These are phyloP conservation scores for Cystobasidium ongulense DNA, from an alignment of 768 basidiomycete species.

Conservation along the genomic window DNA sequence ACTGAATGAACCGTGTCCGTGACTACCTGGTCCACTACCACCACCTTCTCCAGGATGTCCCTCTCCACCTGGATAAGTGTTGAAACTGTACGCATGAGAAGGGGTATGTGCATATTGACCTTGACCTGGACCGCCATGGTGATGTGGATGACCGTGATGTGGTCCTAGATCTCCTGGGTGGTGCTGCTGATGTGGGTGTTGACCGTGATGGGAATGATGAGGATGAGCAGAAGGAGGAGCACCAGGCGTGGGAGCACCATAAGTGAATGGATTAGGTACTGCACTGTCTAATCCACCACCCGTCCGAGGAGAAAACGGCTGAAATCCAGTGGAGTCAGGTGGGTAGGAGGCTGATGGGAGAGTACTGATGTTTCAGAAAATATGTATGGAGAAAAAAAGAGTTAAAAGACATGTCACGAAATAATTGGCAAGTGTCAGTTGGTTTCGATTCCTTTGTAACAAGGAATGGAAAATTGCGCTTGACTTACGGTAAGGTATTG, in stretches of 20 bases:
- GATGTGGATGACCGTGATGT: neutral
- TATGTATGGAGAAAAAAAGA: neutral
- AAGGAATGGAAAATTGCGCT: neutral
- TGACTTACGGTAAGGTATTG: slow-evolving; percentile 15
- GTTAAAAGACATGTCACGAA: too few species aligned
- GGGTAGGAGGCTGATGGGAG: neutral
- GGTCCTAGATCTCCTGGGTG: neutral
- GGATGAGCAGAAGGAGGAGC: neutral
- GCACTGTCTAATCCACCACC: neutral
- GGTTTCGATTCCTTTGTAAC: neutral
- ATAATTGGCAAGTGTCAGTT: too few species aligned
- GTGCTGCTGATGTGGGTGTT: slow-evolving; percentile 8
- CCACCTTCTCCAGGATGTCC: neutral
- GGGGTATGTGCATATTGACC: neutral
- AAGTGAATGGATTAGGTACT: slow-evolving; percentile 4
- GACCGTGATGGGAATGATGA: neutral
- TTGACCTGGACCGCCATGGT: neutral
- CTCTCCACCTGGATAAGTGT: neutral
- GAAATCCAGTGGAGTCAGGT: slow-evolving; percentile 5
- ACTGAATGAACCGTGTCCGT: neutral
- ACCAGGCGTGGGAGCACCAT: neutral
- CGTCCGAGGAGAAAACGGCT: slow-evolving; percentile 25
- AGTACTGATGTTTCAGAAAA: neutral
- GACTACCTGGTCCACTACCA: neutral
- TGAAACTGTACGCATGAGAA: slow-evolving; percentile 16